These are phyloP conservation scores for Auriculariales sp. DNA, from an alignment of 768 basidiomycete species.

Conservation along the genomic window DNA sequence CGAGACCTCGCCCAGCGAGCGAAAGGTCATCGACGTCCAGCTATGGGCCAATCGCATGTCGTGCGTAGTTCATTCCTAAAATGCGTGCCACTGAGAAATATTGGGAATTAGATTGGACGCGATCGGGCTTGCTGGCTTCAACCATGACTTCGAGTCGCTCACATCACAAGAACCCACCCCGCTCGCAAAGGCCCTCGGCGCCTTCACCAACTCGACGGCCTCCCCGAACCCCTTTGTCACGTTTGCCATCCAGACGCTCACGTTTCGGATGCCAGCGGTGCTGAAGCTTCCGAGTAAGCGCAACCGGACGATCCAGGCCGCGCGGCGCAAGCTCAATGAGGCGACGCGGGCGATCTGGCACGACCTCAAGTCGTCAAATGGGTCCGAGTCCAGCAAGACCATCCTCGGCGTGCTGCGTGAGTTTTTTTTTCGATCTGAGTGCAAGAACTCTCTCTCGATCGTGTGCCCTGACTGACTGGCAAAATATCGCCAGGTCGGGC, in stretches of 20 bases:
- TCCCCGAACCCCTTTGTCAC: constrained; percentile 4
- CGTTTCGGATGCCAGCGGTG: constrained; percentile 5
- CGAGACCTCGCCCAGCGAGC: constrained; percentile 4
- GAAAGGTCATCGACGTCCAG: constrained; percentile 7
- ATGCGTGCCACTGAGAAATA: not conserved
- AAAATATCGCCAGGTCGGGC: not conserved
- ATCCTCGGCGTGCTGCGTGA: constrained; percentile 26
- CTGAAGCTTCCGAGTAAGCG: constrained; percentile 5
- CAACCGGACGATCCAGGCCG: constrained; percentile 1
- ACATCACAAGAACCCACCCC: not conserved
- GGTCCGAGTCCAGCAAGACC: constrained; percentile 5
- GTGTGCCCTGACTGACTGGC: not conserved
- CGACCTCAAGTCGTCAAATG: constrained; percentile 2
- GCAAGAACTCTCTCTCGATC: not conserved
- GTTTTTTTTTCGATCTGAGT: constrained; percentile 7
- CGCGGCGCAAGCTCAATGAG: constrained; percentile 5
- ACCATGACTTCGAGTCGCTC: constrained; percentile 7
- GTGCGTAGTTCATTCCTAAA: not conserved
- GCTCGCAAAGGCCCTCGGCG: constrained; percentile 5
- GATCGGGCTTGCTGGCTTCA: constrained; percentile 10
- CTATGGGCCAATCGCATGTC: constrained; percentile 10
- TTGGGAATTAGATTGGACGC: constrained; percentile 5
- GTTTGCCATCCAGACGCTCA: constrained; percentile 5
- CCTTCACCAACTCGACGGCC: constrained; percentile 9
- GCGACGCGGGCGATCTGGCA: constrained; percentile 6